Evolutionary conservation across 805 yeast species (phyloP).

Genomic region (Kazachstania taianensis): DNA sequence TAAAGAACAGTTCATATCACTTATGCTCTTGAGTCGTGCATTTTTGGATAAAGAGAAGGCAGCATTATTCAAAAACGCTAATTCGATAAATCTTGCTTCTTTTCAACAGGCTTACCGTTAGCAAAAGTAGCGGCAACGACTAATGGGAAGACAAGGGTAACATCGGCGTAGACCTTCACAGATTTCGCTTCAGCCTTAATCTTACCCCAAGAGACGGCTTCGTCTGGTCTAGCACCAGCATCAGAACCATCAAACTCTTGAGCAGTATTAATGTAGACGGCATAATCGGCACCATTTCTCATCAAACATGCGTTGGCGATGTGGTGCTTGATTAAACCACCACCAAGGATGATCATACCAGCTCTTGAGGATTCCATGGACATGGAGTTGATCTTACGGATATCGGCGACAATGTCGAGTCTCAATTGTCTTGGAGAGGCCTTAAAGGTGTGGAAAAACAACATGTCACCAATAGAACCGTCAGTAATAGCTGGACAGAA

Average conservation of each 20-base stretch:
- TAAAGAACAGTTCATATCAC: too few species aligned
- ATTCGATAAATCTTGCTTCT: constrained; percentile 1
- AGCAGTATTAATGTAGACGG: constrained; percentile 94
- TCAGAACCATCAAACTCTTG: constrained; percentile 98
- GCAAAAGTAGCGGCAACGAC: constrained; percentile 98
- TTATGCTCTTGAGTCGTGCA: too few species aligned
- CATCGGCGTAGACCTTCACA: constrained; percentile 93
- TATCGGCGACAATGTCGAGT: constrained; percentile 89
- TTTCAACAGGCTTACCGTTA: constrained; percentile 28
- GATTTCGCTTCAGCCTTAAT: constrained; percentile 88
- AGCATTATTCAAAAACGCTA: neutral
- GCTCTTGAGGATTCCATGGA: constrained; percentile 92
- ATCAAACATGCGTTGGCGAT: constrained; percentile 95
- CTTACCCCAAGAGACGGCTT: constrained; percentile 98
- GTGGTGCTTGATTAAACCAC: constrained; percentile 94
- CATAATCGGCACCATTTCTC: constrained; percentile 99
- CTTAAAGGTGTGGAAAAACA: constrained; percentile 95
- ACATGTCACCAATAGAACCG: constrained; percentile 98
- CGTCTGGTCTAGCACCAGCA: constrained; percentile 99
- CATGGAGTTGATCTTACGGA: constrained; percentile 81
- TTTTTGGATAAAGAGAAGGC: neutral
- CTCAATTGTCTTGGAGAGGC: constrained; percentile 83
- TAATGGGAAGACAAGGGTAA: constrained; percentile 86
- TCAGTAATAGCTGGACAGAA: constrained; percentile 97
- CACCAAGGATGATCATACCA: constrained; percentile 94